Evolutionary conservation across 78 protist species (phyloP).

Genomic region (Acrasis kona): DNA sequence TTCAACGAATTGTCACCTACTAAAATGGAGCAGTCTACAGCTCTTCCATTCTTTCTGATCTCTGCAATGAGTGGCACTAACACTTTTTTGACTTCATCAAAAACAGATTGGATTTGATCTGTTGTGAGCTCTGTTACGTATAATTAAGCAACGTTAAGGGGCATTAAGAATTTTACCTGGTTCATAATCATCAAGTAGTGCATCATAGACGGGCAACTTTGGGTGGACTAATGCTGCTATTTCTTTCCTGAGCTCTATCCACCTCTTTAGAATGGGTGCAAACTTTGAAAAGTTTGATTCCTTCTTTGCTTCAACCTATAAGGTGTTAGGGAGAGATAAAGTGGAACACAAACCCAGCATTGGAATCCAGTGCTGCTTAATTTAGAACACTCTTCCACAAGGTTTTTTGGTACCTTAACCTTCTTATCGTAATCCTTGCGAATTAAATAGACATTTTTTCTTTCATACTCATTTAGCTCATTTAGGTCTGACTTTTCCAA

Average conservation of each 20-base stretch:
- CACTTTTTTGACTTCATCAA: neutral
- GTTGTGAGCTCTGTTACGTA: too few species aligned
- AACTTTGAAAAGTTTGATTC: neutral
- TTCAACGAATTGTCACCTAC: too few species aligned
- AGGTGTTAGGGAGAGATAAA: too few species aligned
- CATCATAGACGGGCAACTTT: neutral
- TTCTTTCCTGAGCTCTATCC: neutral
- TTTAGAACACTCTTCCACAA: neutral
- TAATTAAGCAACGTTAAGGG: too few species aligned
- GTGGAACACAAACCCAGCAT: too few species aligned
- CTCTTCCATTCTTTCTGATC: neutral
- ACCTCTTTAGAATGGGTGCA: neutral
- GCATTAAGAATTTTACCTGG: neutral
- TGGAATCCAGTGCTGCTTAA: neutral
- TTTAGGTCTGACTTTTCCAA: too few species aligned
- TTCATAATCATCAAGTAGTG: constrained; percentile 4
- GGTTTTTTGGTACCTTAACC: neutral
- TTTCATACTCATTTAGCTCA: neutral
- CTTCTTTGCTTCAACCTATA: neutral
- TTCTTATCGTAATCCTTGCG: neutral
- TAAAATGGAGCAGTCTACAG: neutral
- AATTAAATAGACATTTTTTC: neutral
- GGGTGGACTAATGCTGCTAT: neutral
- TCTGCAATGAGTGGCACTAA: neutral
- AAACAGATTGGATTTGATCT: neutral